Evolutionary conservation across 495 filamentous ascomycete species (phyloP).

Genomic region (Tuber melanosporum): DNA sequence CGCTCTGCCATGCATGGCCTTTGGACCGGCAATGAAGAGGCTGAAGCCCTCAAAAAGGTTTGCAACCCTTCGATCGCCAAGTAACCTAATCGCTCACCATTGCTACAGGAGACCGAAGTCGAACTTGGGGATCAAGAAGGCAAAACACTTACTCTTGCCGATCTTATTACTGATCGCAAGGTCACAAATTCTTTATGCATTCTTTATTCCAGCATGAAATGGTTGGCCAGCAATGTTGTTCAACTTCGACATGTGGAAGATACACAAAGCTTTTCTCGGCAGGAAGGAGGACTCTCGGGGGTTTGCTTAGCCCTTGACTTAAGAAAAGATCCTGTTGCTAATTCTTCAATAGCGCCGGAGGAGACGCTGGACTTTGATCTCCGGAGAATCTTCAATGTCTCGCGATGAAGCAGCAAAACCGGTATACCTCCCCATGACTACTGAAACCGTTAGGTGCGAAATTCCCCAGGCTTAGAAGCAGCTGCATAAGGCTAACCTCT

Average conservation of each 20-base stretch:
- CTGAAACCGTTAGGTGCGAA: slow-evolving; percentile 67
- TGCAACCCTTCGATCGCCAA: background rate
- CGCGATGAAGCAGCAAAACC: slow-evolving; percentile 50
- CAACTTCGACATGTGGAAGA: slow-evolving; percentile 66
- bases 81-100: background rate
- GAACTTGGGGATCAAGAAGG: slow-evolving; percentile 54
- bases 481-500: slow-evolving; percentile 29
- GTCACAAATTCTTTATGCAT: slow-evolving; percentile 75
- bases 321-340: slow-evolving; percentile 6
- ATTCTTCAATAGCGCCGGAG: slow-evolving; percentile 24
- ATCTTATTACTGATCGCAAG: slow-evolving; percentile 83
- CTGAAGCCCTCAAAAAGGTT: slow-evolving; percentile 30
- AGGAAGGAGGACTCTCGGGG: slow-evolving; percentile 30
- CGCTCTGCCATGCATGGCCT: slow-evolving; percentile 29
- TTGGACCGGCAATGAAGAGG: slow-evolving; percentile 17
- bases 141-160: slow-evolving; percentile 56
- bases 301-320: background rate
- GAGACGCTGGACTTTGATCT: slow-evolving; percentile 74
- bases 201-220: slow-evolving; percentile 95
- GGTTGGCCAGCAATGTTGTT: slow-evolving; percentile 74
- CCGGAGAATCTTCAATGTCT: slow-evolving; percentile 49
- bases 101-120: slow-evolving; percentile 34
- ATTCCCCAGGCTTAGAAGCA: background rate
- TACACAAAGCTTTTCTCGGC: slow-evolving; percentile 37
- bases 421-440: slow-evolving; percentile 82